Evolutionary conservation across 768 basidiomycete species (phyloP).

Genomic region (Mycena vulgaris): DNA sequence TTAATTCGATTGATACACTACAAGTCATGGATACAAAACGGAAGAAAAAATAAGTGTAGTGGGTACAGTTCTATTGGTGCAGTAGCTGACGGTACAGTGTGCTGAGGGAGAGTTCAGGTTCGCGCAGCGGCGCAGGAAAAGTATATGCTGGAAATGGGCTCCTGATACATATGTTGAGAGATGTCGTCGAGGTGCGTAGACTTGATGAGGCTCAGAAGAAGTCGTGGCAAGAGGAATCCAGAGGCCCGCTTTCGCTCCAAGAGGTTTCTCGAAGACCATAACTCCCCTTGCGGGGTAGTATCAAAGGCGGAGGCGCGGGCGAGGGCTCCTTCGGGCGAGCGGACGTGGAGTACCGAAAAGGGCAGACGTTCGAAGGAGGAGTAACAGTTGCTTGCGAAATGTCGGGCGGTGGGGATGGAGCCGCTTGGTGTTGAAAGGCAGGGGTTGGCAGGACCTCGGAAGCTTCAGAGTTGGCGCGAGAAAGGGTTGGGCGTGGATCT

Average conservation of each 20-base stretch:
- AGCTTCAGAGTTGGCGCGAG: background rate
- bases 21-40: background rate
- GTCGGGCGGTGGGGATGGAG: background rate
- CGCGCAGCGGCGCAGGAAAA: too few species aligned
- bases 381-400: background rate
- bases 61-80: background rate
- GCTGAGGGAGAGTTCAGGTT: background rate
- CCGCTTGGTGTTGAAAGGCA: background rate
- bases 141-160: too few species aligned
- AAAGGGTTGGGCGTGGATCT: conserved; percentile 13
- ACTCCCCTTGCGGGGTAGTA: background rate
- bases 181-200: background rate
- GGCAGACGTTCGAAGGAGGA: background rate
- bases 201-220: background rate
- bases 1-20: background rate
- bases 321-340: background rate
- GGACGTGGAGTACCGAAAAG: background rate
- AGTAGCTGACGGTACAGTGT: background rate
- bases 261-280: background rate
- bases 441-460: background rate
- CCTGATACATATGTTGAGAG: too few species aligned
- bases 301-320: conserved; percentile 1
- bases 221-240: conserved; percentile 2
- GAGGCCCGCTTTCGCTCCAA: background rate
- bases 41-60: background rate